phyloP scores from a whole-genome alignment of 2,329 filamentous ascomycete genomes.

The Chrysoporthe austroafricana region DNA sequence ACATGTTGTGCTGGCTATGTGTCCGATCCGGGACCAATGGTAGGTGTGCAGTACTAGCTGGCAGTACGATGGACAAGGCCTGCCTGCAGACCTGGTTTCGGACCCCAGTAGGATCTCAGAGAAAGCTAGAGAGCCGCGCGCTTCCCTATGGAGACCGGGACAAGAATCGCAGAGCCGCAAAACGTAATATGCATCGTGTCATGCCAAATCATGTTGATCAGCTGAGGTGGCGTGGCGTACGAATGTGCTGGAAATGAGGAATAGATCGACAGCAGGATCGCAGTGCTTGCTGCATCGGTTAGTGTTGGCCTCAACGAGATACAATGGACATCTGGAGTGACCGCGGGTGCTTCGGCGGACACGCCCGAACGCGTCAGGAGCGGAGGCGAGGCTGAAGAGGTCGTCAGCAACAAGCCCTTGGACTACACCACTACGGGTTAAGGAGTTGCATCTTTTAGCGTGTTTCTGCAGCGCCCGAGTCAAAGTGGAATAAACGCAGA shows the following conservation, averaged over 20 bases:
- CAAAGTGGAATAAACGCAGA: neutral
- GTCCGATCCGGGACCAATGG: too few relatives aligned
- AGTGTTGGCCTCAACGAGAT: neutral
- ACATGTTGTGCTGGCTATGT: neutral
- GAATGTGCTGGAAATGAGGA: neutral
- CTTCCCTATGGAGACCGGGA: neutral
- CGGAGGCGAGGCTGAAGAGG: neutral
- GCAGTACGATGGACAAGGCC: neutral
- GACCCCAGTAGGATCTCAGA: neutral
- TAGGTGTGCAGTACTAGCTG: neutral
- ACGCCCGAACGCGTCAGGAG: too few relatives aligned
- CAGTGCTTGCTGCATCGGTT: neutral
- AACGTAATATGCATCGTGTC: neutral
- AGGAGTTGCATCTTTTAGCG: neutral
- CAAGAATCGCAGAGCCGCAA: neutral
- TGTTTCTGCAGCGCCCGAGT: neutral
- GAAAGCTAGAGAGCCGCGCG: neutral
- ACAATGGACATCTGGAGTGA: neutral
- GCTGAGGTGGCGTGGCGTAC: neutral
- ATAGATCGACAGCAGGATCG: neutral
- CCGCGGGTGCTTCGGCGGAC: too few relatives aligned
- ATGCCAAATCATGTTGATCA: neutral
- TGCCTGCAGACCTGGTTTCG: neutral
- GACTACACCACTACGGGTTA: neutral
- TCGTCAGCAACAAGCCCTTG: neutral